phyloP scores from a whole-genome alignment of 371 early-diverging fungal genomes.

The Haplosporangium sp. region DNA sequence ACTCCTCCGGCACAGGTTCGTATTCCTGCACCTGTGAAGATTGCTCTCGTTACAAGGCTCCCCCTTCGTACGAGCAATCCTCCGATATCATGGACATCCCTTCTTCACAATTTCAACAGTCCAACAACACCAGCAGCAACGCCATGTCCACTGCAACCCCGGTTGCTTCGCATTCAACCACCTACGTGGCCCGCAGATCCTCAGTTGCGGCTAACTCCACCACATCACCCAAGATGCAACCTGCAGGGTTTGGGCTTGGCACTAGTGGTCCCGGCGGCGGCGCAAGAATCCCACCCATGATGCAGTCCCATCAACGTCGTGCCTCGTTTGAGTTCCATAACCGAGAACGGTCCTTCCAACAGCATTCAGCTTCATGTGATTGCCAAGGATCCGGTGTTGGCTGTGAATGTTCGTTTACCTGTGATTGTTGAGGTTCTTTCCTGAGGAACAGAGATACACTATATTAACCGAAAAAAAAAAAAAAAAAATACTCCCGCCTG shows the following conservation, averaged over 20 bases:
- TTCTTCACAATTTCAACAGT: neutral
- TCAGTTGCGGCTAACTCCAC: conserved; percentile 11
- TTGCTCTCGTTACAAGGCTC: conserved; percentile 36
- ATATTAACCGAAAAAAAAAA: neutral
- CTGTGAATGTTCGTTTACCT: conserved; percentile 42
- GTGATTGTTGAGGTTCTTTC: conserved; percentile 24
- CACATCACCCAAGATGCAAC: conserved; percentile 24
- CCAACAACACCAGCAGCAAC: neutral
- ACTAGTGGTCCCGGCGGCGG: too few relatives aligned
- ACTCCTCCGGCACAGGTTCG: neutral
- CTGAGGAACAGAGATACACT: too few relatives aligned
- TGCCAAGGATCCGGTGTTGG: conserved; percentile 54
- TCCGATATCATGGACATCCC: conserved; percentile 3
- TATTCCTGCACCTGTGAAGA: conserved; percentile 42
- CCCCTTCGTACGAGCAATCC: conserved; percentile 16
- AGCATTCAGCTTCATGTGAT: conserved; percentile 50
- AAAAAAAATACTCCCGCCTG: neutral
- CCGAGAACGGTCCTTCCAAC: conserved; percentile 46
- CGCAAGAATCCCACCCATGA: neutral
- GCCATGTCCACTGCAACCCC: conserved; percentile 28
- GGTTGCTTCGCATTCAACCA: too few relatives aligned
- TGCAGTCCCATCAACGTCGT: conserved; percentile 30
- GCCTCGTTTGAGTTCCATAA: conserved; percentile 51
- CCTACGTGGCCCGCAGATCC: conserved; percentile 31
- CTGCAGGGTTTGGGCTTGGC: conserved; percentile 31